Base-by-base conservation (phyloP, 345 rosid species). In the Linum tenue region DNA sequence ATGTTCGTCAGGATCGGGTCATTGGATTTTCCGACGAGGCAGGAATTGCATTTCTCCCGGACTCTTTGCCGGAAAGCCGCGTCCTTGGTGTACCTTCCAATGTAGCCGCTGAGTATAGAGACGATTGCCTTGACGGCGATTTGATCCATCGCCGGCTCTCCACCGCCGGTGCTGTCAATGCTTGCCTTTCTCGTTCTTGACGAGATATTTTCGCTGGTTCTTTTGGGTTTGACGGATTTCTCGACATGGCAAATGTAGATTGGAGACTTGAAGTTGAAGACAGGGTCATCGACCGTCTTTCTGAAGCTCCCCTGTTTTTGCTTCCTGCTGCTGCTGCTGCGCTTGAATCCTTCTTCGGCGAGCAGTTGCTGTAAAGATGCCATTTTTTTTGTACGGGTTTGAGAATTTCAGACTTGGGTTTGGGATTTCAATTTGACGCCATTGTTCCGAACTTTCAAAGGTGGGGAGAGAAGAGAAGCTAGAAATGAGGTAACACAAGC, bases 71-170 rank as follows among this genome's bases (percentile, higher is more conserved):
- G 74, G 64, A 82, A 84, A 60, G 31, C 62, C 42, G 62, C 75
- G 51, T 86, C 92, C 36, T 74, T 77, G 22, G 60, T 4, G 59
- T 73, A 86, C 74, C 81, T 75, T 2, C 86, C 87, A 0, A 69
- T 38, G 39, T 84, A 84, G 11, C 89, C 87, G 71, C 80, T 22
- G n/a, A 86, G 81, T 36, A 86, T 75, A 0, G 92, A 81, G 4
- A 82, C 44, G 65, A 81, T 81, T 10, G 87, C 87, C 62, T 62
- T 69, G 36, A 82, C 63, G 38, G 84, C 83, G 4, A 66, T 76
- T 62, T 76, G 84, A 67, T 83, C 86, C 16, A 79, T 73, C 40
- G 75, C 79, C 43, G 88, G 77, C 55, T 82, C 3, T 81, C 84
- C 3, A 39, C 67, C 35, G 22, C 64, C n/a, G 42, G 2, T 36